Percentiles rank a stretch among this genome's conserved stretches.
These are phyloP conservation scores for Papiliotrema fonsecae DNA, from an alignment of 1,284 basidiomycete species.

Conservation along the genomic window DNA sequence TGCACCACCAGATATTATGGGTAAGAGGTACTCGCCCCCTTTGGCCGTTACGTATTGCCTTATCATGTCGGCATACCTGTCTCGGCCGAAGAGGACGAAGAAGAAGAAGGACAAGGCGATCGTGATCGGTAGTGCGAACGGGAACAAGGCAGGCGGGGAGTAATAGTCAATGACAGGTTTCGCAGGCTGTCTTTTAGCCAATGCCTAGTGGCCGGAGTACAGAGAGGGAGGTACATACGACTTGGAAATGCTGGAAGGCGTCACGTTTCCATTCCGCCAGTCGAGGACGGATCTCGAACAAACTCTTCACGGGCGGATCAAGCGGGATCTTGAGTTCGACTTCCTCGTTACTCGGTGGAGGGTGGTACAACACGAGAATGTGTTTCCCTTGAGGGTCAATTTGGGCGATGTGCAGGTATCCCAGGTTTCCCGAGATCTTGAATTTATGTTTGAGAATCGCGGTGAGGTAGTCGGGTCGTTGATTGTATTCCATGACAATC, in stretches of 20 bases:
- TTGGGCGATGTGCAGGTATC: slow-evolving; percentile 25
- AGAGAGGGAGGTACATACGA: too few species aligned
- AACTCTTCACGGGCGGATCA: slow-evolving; percentile 20
- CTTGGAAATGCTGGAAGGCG: slow-evolving; percentile 19
- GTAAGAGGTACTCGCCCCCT: slow-evolving; percentile 17
- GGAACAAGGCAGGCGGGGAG: slow-evolving; percentile 22
- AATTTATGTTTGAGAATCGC: slow-evolving; percentile 31
- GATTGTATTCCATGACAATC: slow-evolving; percentile 18
- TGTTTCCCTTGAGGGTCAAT: slow-evolving; percentile 13
- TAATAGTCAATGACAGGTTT: slow-evolving; percentile 25
- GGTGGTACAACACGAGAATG: slow-evolving; percentile 19
- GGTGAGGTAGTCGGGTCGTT: slow-evolving; percentile 28
- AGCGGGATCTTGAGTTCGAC: slow-evolving; percentile 17
- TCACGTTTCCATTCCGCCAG: slow-evolving; percentile 11
- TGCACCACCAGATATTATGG: slow-evolving; percentile 14
- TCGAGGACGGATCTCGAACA: slow-evolving; percentile 12
- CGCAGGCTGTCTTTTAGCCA: slow-evolving; percentile 5
- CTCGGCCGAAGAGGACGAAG: slow-evolving; percentile 20
- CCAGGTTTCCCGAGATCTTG: slow-evolving; percentile 22
- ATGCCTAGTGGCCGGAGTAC: too few species aligned
- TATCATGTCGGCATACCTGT: slow-evolving; percentile 18
- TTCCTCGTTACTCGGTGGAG: slow-evolving; percentile 16
- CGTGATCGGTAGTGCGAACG: slow-evolving; percentile 16
- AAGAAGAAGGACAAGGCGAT: slow-evolving; percentile 14
- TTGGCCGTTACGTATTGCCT: slow-evolving; percentile 7